A percentile compares a stretch with the other conserved stretches of the same genome.
Conservation (phyloP, 495 filamentous ascomycete genomes). For the Neurospora discreta region DNA sequence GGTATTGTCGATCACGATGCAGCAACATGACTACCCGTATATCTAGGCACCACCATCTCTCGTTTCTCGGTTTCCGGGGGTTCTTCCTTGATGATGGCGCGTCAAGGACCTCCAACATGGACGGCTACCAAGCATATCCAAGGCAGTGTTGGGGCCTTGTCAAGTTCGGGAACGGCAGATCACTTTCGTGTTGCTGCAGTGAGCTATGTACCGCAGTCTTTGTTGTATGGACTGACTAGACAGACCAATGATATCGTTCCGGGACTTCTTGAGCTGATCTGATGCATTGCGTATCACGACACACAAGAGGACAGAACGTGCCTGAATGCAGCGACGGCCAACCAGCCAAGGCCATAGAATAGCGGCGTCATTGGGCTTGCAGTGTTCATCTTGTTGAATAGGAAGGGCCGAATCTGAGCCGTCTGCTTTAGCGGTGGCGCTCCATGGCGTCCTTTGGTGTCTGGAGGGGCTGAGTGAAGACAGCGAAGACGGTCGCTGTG, state of each 20-base stretch:
- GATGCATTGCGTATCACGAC: not conserved
- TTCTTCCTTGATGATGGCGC: constrained; percentile 1
- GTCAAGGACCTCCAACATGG: not conserved
- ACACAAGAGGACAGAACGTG: not conserved
- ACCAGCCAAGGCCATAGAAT: not conserved
- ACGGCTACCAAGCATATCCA: not conserved
- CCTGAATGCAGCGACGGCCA: constrained; percentile 1
- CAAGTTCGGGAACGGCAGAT: not conserved
- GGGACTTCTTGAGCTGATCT: not conserved
- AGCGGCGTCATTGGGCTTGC: constrained; percentile 1
- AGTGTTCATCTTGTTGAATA: constrained; percentile 1
- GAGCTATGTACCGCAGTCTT: not conserved
- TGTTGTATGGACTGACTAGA: not conserved
- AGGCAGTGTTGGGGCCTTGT: not conserved
- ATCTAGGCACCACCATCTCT: not conserved
- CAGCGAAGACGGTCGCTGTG: not conserved
- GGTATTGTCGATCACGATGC: constrained; percentile 25
- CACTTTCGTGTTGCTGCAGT: not conserved
- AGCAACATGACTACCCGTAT: constrained; percentile 6
- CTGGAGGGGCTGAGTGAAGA: not conserved
- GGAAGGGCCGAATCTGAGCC: constrained; percentile 18
- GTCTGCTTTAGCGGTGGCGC: constrained; percentile 14
- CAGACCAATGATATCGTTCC: not conserved
- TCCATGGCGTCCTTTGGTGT: not conserved
- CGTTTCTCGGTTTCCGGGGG: not conserved